Percentiles rank a stretch among this genome's conserved stretches.
These are phyloP conservation scores for Psidium guajava DNA, from an alignment of 345 rosid species.

Conservation along the genomic window DNA sequence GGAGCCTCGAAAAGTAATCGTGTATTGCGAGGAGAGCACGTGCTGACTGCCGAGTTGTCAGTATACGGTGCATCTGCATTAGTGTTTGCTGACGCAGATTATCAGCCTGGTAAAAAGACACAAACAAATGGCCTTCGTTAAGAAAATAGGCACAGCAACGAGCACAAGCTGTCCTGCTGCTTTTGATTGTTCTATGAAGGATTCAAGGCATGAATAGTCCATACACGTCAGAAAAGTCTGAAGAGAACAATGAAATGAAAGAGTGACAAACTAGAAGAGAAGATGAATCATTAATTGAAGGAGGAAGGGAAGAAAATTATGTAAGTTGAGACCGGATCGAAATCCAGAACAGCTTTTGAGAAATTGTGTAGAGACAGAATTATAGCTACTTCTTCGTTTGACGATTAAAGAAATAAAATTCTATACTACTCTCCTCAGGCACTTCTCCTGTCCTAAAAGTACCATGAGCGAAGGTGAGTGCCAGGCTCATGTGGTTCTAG, in stretches of 20 bases:
- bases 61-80: conserved; percentile 56
- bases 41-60: conserved; percentile 70
- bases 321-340: neutral
- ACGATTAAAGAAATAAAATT: neutral
- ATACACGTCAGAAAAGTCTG: neutral
- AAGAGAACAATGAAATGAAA: neutral
- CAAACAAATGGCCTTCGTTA: neutral
- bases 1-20: conserved; percentile 59
- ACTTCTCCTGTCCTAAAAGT: neutral
- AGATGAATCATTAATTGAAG: neutral
- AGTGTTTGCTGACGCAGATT: conserved; percentile 68
- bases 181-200: neutral
- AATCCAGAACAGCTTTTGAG: neutral
- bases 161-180: neutral
- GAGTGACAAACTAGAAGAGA: neutral
- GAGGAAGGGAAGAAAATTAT: neutral
- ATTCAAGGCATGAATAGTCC: neutral
- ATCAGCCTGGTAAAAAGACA: conserved; percentile 37
- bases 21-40: conserved; percentile 66
- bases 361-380: neutral
- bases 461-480: neutral
- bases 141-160: neutral
- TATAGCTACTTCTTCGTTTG: neutral
- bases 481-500: neutral
- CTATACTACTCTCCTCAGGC: neutral